A percentile compares a stretch with the other conserved stretches of the same genome.
These are phyloP conservation scores for Aspergillus hiratsukae DNA, from an alignment of 2,329 filamentous ascomycete genomes.

Conservation along the genomic window DNA sequence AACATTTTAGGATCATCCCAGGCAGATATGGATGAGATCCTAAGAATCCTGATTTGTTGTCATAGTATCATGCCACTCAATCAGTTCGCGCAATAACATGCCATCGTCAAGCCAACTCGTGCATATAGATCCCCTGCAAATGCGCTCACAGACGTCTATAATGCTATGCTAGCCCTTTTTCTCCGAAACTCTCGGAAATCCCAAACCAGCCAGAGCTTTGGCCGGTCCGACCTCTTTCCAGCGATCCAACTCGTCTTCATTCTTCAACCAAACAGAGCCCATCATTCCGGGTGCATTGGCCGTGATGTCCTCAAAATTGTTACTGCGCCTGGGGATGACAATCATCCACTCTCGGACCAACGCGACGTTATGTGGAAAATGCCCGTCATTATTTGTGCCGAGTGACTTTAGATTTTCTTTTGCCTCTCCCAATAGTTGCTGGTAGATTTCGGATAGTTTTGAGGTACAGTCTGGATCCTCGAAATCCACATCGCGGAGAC, in stretches of 20 bases:
- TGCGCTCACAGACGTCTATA: neutral
- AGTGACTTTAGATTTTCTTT: constrained; percentile 1
- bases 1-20: too few relatives aligned
- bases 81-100: too few relatives aligned
- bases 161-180: neutral
- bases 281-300: constrained; percentile 48
- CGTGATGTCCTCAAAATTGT: constrained; percentile 32
- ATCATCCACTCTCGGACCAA: constrained; percentile 44
- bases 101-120: too few relatives aligned
- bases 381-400: neutral
- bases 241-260: constrained; percentile 29
- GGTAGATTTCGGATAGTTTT: constrained; percentile 8
- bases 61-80: too few relatives aligned
- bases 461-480: neutral
- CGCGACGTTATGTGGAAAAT: constrained; percentile 44
- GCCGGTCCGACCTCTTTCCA: constrained; percentile 37
- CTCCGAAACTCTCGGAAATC: constrained; percentile 9
- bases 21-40: too few relatives aligned
- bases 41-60: too few relatives aligned
- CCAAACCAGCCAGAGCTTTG: constrained; percentile 35
- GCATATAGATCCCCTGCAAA: neutral
- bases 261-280: constrained; percentile 30
- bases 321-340: constrained; percentile 43
- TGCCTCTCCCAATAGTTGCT: constrained; percentile 5
- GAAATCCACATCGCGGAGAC: neutral